Evolutionary conservation across 2,329 filamentous ascomycete species (phyloP).

Genomic region (Microdochium nivale): DNA sequence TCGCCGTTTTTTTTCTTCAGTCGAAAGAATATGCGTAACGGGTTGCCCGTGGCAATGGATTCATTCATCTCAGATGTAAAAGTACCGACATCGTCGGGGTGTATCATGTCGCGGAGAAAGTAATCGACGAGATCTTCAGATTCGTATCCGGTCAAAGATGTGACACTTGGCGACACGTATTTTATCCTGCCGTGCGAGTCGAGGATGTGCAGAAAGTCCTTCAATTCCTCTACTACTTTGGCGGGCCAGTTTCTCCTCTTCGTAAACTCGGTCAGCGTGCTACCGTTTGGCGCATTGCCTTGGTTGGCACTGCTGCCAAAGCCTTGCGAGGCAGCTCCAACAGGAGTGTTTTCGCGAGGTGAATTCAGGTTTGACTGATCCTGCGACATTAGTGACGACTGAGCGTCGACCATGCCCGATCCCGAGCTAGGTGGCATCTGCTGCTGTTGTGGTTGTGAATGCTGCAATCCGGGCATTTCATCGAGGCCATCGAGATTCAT

Average conservation of each 20-base stretch:
- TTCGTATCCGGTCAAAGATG: conserved; percentile 66
- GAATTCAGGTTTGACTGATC: conserved; percentile 7
- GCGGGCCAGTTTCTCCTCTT: conserved; percentile 72
- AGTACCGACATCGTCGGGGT: conserved; percentile 74
- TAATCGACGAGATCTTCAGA: conserved; percentile 62
- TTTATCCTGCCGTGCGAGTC: conserved; percentile 76
- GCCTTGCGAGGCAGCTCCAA: background rate
- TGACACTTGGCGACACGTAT: conserved; percentile 76
- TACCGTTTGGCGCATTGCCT: conserved; percentile 25
- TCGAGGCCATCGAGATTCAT: conserved; percentile 18
- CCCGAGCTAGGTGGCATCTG: conserved; percentile 1
- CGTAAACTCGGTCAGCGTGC: conserved; percentile 48
- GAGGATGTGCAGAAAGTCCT: conserved; percentile 81
- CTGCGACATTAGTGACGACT: background rate
- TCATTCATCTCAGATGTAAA: conserved; percentile 87
- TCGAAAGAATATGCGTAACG: conserved; percentile 78
- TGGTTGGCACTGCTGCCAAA: conserved; percentile 16
- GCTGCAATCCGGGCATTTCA: conserved; percentile 13
- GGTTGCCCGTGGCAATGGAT: conserved; percentile 72
- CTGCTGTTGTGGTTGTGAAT: conserved; percentile 11
- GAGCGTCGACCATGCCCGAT: background rate
- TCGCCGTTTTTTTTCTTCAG: conserved; percentile 65
- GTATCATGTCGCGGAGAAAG: conserved; percentile 74
- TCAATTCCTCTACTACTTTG: conserved; percentile 80
- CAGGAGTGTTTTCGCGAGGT: background rate